A percentile compares a stretch with the other conserved stretches of the same genome.
These are phyloP conservation scores for Cercospora brassicicola DNA, from an alignment of 2,329 filamentous ascomycete species.

Conservation along the genomic window DNA sequence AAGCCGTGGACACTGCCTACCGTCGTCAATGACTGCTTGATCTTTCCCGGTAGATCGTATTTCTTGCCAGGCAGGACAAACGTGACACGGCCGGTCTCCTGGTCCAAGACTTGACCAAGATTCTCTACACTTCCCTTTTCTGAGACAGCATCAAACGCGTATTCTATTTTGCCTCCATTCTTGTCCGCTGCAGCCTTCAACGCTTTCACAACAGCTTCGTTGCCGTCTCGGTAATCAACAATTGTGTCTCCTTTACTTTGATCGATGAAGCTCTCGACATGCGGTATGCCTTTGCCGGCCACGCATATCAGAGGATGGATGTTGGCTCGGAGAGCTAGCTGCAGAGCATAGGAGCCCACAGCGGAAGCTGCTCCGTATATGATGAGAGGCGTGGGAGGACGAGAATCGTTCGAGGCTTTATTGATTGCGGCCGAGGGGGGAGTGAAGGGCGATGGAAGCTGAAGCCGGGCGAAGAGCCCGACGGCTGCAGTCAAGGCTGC, in stretches of 20 bases:
- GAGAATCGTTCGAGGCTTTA: slow-evolving; percentile 19
- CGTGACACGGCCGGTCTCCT: slow-evolving; percentile 36
- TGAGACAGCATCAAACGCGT: slow-evolving; percentile 39
- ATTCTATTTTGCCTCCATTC: slow-evolving; percentile 27
- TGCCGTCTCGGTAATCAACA: slow-evolving; percentile 58
- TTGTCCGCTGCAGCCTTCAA: slow-evolving; percentile 33
- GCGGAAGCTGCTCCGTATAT: slow-evolving; percentile 56
- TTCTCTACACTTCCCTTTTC: slow-evolving; percentile 41
- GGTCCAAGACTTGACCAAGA: slow-evolving; percentile 42
- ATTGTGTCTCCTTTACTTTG: slow-evolving; percentile 56
- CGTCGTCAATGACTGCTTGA: slow-evolving; percentile 44
- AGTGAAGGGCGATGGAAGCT: slow-evolving; percentile 46
- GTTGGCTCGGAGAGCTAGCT: slow-evolving; percentile 54
- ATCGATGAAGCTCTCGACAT: slow-evolving; percentile 57
- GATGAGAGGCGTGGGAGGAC: slow-evolving; percentile 38
- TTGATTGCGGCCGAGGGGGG: slow-evolving; percentile 20
- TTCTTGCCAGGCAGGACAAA: slow-evolving; percentile 42
- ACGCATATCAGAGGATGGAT: slow-evolving; percentile 64
- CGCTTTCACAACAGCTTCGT: slow-evolving; percentile 35
- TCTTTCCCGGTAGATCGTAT: slow-evolving; percentile 44
- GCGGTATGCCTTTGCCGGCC: slow-evolving; percentile 54
- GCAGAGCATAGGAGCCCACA: slow-evolving; percentile 60
- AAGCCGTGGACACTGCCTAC: slow-evolving; percentile 36
- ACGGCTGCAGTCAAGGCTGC: slow-evolving; percentile 50
- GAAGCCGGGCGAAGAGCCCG: slow-evolving; percentile 48